Base-by-base conservation (phyloP, 352 stramenopile genomes). In the Phytophthora lateralis region DNA sequence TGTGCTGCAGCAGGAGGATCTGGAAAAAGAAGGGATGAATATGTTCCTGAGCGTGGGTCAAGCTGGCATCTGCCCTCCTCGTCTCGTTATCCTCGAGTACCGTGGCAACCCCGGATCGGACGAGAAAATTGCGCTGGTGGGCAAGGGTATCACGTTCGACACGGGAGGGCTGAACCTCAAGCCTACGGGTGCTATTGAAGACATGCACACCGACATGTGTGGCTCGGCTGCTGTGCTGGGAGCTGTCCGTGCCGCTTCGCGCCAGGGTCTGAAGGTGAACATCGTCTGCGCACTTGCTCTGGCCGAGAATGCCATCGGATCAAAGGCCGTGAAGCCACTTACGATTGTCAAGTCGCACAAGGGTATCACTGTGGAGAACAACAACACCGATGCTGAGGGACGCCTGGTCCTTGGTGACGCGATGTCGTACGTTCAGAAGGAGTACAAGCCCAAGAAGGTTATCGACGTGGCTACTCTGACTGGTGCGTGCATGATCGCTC, bases 141-240 rank as follows among this genome's bases (percentile, higher is more conserved):
- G 95, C 37, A 98, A 98, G 72, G 95, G 91, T 15, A 85, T 98
- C 45, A 97, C 89, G 43, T 98, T 98, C 59, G 95, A 98, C 72
- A 97, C 93, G 0, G 95, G 95, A n/a, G 95, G 95, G 12, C 76
- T 98, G 54, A 97, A 98, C 77, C 75, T 98, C 41, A 98, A 98
- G 77, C 89, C 90, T 0, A 95, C 89, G 11, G 81, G 91, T 38
- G 77, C 74, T 63, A 97, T 97, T 11, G 90, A 97, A 56, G 83
- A 96, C 55, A 97, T 97, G 91, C 91, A 97, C 67, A 93, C 89
- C 4, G 91, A 97, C 71, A 97, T 96, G 88, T 96, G 91, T 49
- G 91, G 91, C 35, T 95, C 85, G 4, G 90, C 90, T 18, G 88
- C 89, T 35, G 89, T 96, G 26, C 73, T 97, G 47, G 88, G 89